Evolutionary conservation across 1,139 yeast genomes (phyloP), one percentile per base, ranked within the genome.

Genomic region (Blastobotrys apis): DNA sequence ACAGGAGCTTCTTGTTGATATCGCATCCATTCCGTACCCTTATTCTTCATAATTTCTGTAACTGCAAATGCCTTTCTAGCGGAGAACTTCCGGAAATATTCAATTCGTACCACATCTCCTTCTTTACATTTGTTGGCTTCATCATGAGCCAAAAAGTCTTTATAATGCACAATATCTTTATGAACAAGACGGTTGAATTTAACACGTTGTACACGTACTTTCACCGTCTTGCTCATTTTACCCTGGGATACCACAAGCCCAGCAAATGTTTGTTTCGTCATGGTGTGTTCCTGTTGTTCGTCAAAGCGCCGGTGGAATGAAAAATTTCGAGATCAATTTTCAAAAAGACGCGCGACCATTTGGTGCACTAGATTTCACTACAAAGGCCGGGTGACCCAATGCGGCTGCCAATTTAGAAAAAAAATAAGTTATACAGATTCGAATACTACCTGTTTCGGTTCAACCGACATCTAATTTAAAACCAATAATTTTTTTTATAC

Each of bases 231-330:
- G 66, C 77, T 75, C 97, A 90, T 90, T 64, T 87, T 87, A 37
- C 97, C 97, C 63, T 88, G 97, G 47, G 97, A 86, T 33, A 87
- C 81, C 56, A 92, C 97, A 64, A 87, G 80, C 44, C 98, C 98
- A 44, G 87, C 72, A 61, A 90, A 86, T 64, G 86, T 87, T 58
- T 86, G 95, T 67, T 87, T 81, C 47, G 92, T 88, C 95, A 86
- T 88, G 39, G 43, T 58, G 26, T 34, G 10, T 23, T n/a, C 13
- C 25, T 22, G 12, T n/a, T n/a, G n/a, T n/a, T n/a, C n/a, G 27
- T 25, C 27, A 12, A 12, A 25, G 10, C 12, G 27, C 10, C 8
- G 27, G 27, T 8, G 8, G 27, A 25, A 25, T 8, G 12, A 25
- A 25, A 25, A 25, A 25, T 25, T 25, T 25, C 12, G 27, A 12